phyloP scores from a whole-genome alignment of 257 asterid genomes.

The Solanum arcanum region DNA sequence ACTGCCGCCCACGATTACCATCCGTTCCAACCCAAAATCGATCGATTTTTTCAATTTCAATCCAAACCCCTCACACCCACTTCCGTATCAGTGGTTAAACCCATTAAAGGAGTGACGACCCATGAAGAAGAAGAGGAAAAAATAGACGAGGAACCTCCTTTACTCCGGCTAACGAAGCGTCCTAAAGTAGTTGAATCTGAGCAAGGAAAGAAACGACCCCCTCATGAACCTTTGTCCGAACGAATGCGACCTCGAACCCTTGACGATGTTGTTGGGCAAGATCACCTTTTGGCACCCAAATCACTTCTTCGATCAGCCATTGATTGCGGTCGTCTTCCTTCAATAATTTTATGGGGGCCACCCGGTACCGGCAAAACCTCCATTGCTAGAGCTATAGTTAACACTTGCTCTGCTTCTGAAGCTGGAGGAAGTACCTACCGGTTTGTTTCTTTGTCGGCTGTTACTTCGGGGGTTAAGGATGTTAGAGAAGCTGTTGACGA shows the following conservation, averaged over 20 bases:
- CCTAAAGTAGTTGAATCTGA: constrained; percentile 8
- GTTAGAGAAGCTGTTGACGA: constrained; percentile 68
- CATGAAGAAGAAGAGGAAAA: background rate
- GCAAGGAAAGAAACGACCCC: background rate
- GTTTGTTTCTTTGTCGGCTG: constrained; percentile 64
- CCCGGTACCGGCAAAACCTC: constrained; percentile 90
- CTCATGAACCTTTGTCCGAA: constrained; percentile 56
- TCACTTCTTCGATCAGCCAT: constrained; percentile 55
- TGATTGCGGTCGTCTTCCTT: constrained; percentile 46
- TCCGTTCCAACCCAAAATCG: constrained; percentile 56
- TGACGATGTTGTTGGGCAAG: constrained; percentile 75
- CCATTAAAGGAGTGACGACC: background rate
- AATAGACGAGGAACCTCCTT: background rate
- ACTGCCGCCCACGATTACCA: background rate
- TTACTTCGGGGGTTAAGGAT: constrained; percentile 77
- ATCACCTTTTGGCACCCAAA: constrained; percentile 41
- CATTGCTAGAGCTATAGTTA: constrained; percentile 62
- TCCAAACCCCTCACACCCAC: constrained; percentile 2
- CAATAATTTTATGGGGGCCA: constrained; percentile 79
- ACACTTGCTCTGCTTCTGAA: constrained; percentile 7
- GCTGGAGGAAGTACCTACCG: constrained; percentile 12
- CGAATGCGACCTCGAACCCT: constrained; percentile 75
- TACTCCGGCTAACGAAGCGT: constrained; percentile 23
- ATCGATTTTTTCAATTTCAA: constrained; percentile 40
- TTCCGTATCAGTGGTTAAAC: background rate